Percentiles rank a stretch among this genome's conserved stretches.
phyloP scores from a whole-genome alignment of 1,284 basidiomycete species.

The Ustilago tritici region DNA sequence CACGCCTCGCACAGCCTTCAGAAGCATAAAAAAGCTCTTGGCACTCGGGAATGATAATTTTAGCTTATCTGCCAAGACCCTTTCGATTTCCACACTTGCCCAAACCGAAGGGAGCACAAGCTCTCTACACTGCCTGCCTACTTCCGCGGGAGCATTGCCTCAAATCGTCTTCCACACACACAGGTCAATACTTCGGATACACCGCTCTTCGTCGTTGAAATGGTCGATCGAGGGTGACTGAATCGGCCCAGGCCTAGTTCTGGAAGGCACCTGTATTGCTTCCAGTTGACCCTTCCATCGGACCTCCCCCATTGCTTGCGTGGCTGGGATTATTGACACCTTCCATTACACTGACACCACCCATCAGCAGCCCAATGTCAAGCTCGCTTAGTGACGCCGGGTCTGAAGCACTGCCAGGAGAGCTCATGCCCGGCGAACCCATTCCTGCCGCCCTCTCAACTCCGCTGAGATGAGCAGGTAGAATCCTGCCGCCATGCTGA shows the following conservation, averaged over 20 bases:
- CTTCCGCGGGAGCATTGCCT: background rate
- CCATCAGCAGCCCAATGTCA: constrained; percentile 48
- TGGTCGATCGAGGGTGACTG: background rate
- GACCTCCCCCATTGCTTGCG: background rate
- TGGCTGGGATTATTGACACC: constrained; percentile 18
- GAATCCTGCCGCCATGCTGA: constrained; percentile 3
- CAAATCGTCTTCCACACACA: background rate
- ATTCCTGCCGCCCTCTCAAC: constrained; percentile 1
- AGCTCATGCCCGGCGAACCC: constrained; percentile 33
- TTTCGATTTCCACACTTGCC: background rate
- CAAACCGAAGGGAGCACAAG: background rate
- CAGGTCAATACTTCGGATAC: background rate
- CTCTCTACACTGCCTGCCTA: background rate
- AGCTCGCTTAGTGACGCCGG: constrained; percentile 45
- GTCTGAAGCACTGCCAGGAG: constrained; percentile 30
- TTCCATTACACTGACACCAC: constrained; percentile 47
- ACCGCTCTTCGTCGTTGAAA: background rate
- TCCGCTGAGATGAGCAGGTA: constrained; percentile 1
- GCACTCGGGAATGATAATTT: background rate
- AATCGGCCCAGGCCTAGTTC: background rate
- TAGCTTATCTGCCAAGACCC: constrained; percentile 2
- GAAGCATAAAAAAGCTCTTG: background rate
- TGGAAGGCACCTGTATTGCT: background rate
- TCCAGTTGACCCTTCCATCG: background rate
- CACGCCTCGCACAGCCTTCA: constrained; percentile 1